Evolutionary conservation across 176 grass and related monocot species (phyloP), one percentile per base, ranked within the genome.

Genomic region (Poa pratensis): DNA sequence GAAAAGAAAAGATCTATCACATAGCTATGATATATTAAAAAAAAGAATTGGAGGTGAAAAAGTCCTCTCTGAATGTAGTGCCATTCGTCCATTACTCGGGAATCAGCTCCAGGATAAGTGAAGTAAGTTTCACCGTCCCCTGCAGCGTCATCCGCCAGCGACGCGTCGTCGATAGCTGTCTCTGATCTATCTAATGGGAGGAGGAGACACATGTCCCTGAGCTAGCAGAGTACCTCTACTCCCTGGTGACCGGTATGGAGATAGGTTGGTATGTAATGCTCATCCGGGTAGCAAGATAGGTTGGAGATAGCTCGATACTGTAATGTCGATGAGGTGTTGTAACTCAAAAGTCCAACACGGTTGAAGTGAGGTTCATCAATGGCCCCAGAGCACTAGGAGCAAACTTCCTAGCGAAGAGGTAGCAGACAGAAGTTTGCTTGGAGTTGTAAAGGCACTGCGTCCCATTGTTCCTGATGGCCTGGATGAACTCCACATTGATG

Each of bases 211-310:
- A 84, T 45, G 85, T 51, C 14, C 26, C 54, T 13, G 74, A 71
- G 45, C 76, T 80, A 84, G 39, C 9, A 87, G 49, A 12, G 67
- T 69, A 76, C 59, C 51, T 70, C 81, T 80, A 80, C 50, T 32
- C 61, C 76, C 76, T 76, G 48, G 48, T 50, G 85, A 75, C 26
- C 5, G 39, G 63, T 35, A 77, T 9, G 83, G 58, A 96, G 68
- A 72, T 91, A 96, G 13, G 94, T 96, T 3, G 94, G 94, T 85
- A 96, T 93, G 88, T 96, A 96, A 75, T 96, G 94, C 78, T 96
- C 94, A 12, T 96, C 94, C 0, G 94, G 87, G 39, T 96, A 96
- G 69, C 94, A 96, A 4, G 90, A 93, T 15, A n/a, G n/a, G n/a
- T n/a, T n/a, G 62, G 34, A 61, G 84, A 87, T 73, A 87, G 32